phyloP scores from a whole-genome alignment of 2,329 filamentous ascomycete genomes.

The Epichloe scottii region DNA sequence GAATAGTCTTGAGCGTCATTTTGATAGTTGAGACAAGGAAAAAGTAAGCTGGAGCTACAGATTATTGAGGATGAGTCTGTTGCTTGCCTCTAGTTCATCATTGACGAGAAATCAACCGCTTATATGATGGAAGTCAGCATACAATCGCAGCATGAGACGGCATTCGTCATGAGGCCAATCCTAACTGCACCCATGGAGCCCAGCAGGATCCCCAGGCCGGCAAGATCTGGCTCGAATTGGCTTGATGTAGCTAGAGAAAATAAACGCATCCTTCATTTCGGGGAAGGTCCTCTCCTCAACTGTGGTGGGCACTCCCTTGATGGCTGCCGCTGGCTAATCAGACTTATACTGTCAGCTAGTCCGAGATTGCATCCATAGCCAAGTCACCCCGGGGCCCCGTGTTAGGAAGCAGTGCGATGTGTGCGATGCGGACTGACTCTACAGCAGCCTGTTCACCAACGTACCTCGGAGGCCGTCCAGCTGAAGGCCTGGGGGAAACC shows the following conservation, averaged over 20 bases:
- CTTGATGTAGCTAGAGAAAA: not conserved
- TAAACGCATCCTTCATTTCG: not conserved
- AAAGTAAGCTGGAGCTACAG: not conserved
- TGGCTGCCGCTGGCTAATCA: not conserved
- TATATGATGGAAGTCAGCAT: not conserved
- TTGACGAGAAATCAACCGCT: not conserved
- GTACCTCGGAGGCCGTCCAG: no score
- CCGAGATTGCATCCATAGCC: not conserved
- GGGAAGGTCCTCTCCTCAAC: not conserved
- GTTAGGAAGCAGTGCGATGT: no score
- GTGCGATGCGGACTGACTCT: no score
- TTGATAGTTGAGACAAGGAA: not conserved
- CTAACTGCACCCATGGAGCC: not conserved
- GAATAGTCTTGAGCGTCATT: not conserved
- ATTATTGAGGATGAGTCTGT: not conserved
- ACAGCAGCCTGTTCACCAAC: no score
- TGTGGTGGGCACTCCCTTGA: not conserved
- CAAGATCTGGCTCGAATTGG: not conserved
- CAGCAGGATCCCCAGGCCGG: not conserved
- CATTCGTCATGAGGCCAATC: not conserved
- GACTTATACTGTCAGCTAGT: not conserved
- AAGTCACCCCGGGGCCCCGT: no score
- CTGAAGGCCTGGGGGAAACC: no score
- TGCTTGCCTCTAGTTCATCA: not conserved
- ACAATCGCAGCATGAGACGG: not conserved